Evolutionary conservation across 495 filamentous ascomycete genomes (phyloP), one percentile per base, ranked within the genome.

Genomic region (Rostrohypoxylon terebratum): DNA sequence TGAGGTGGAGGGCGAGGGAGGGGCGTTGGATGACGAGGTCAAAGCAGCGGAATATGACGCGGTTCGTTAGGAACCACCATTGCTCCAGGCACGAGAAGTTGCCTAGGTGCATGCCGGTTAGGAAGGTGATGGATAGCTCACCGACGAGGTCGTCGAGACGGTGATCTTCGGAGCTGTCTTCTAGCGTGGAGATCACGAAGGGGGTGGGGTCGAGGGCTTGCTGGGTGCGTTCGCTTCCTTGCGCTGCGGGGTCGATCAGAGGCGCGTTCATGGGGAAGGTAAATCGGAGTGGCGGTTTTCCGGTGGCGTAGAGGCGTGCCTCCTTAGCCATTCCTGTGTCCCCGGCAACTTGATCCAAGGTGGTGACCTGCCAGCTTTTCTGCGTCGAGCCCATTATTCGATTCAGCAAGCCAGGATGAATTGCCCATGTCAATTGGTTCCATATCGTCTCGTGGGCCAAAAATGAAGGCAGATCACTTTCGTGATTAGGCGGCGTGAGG

Each of bases 1-100:
- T 75, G 23, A 94, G 82, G 10, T 83, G 80, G 1, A 79, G 76
- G 72, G 93, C 90, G 51, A 94, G 88, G 0, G 65, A 63, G 40
- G 91, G 86, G 1, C 82, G 82, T 1, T 85, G 81, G 20, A 82
- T 73, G 4, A 90, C 85, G 0, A 94, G 89, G 45, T 63, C 69
- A 59, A 85, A 87, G 64, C 90, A 90, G 0, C 91, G 94, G 55
- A 98, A 83, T 1, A 94, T 80, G 34, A 97, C 81, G 38, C 84
- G 84, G 61, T 77, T 78, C 6, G 94, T 79, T 28, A 96, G 75
- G 66, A 92, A 84, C 79, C 91, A 92, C 94, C 94, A 99, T 70
- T 97, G 94, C 72, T 94, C 90, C 23, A 94, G 84, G 76, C 93
- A 97, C 0, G 93, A 94, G 69, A 90, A 87, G 76, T 96, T 98